Conservation (phyloP, 2,329 filamentous ascomycete genomes). For the Didymella pinodella region DNA sequence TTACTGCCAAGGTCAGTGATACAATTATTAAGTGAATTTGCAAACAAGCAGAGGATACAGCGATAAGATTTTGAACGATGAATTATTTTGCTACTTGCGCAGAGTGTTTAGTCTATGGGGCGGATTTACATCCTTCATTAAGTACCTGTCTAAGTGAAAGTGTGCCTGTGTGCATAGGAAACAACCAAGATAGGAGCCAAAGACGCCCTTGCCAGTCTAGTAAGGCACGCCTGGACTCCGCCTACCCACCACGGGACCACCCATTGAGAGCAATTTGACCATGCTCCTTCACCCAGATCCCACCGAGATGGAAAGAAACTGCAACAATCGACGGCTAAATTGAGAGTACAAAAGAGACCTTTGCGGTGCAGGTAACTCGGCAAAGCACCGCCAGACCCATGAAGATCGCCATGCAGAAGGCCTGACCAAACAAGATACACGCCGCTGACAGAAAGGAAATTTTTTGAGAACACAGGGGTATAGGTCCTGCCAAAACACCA, state of each 20-base stretch:
- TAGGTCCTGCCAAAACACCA: conserved; percentile 52
- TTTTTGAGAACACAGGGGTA: conserved; percentile 53
- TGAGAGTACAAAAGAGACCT: conserved; percentile 35
- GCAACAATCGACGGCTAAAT: conserved; percentile 38
- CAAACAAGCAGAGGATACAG: background rate
- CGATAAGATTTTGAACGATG: conserved; percentile 1
- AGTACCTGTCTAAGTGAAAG: conserved; percentile 50
- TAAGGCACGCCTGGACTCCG: conserved; percentile 46
- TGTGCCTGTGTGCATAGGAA: conserved; percentile 40
- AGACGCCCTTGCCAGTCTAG: conserved; percentile 47
- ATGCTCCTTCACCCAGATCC: conserved; percentile 23
- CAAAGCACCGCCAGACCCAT: conserved; percentile 28
- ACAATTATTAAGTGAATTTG: background rate
- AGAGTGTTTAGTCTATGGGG: conserved; percentile 47
- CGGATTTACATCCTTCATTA: conserved; percentile 53
- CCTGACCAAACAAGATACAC: conserved; percentile 38
- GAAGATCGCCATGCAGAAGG: conserved; percentile 38
- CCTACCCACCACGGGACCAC: conserved; percentile 26
- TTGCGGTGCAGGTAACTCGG: conserved; percentile 23
- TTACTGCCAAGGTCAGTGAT: background rate
- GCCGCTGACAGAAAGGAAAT: conserved; percentile 40
- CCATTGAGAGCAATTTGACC: conserved; percentile 18
- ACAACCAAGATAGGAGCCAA: conserved; percentile 32
- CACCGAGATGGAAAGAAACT: conserved; percentile 33
- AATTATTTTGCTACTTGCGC: conserved; percentile 43